phyloP scores from a whole-genome alignment of 345 rosid genomes.

The Lepidium didymum region DNA sequence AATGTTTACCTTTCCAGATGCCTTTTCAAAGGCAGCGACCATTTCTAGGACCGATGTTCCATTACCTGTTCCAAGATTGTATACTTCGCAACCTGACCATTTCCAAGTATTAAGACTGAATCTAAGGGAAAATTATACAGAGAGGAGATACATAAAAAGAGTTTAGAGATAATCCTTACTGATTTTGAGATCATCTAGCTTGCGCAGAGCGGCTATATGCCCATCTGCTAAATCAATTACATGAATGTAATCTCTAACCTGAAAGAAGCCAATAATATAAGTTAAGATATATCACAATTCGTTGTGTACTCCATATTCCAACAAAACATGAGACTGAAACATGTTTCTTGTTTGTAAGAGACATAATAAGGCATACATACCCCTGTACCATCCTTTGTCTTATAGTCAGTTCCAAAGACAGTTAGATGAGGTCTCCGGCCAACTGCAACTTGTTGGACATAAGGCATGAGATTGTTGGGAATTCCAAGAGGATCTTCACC shows the following conservation, averaged over 20 bases:
- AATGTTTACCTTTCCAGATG: conserved; percentile 72
- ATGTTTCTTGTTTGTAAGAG: background rate
- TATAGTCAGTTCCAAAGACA: conserved; percentile 76
- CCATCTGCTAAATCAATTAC: conserved; percentile 92
- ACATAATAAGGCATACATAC: conserved; percentile 36
- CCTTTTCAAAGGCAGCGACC: conserved; percentile 95
- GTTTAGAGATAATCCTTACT: conserved; percentile 32
- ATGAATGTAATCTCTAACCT: conserved; percentile 98
- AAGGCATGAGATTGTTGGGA: conserved; percentile 99
- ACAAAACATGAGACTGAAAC: background rate
- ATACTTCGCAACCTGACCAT: conserved; percentile 77
- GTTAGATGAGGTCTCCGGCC: conserved; percentile 78
- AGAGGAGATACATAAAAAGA: background rate
- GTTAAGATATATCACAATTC: background rate
- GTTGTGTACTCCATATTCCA: background rate
- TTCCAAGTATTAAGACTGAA: background rate
- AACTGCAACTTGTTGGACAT: conserved; percentile 91
- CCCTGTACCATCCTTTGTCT: conserved; percentile 94
- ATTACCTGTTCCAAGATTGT: conserved; percentile 93
- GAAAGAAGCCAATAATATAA: background rate
- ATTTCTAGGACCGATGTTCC: conserved; percentile 95
- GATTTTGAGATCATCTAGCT: conserved; percentile 55
- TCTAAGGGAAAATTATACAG: background rate
- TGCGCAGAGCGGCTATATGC: conserved; percentile 80
- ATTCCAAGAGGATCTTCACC: conserved; percentile 95